These are phyloP conservation scores for Colletotrichum magnum DNA, from an alignment of 2,329 filamentous ascomycete species.

Conservation along the genomic window DNA sequence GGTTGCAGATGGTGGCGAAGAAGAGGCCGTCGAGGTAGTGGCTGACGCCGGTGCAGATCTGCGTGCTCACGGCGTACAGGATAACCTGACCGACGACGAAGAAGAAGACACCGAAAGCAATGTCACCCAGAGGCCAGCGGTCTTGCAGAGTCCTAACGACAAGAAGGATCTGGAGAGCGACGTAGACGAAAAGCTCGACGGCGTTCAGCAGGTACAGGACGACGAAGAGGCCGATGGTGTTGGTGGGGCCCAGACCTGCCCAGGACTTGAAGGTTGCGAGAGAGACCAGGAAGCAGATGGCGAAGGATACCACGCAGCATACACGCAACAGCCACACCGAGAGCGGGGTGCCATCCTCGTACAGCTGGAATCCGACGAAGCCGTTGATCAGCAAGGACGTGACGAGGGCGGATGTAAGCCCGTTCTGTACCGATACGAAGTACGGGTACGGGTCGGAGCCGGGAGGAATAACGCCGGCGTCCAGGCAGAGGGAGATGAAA, in stretches of 20 bases:
- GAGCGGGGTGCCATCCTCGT: slow-evolving; percentile 94
- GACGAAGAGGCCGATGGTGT: slow-evolving; percentile 90
- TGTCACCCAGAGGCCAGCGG: slow-evolving; percentile 94
- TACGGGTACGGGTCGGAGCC: slow-evolving; percentile 87
- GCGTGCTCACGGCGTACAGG: slow-evolving; percentile 88
- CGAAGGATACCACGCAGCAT: slow-evolving; percentile 84
- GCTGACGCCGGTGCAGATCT: slow-evolving; percentile 85
- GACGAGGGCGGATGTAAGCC: slow-evolving; percentile 86
- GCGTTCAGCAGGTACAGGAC: slow-evolving; percentile 94
- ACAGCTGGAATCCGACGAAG: slow-evolving; percentile 98
- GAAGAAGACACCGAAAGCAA: slow-evolving; percentile 90
- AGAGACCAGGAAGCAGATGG: slow-evolving; percentile 87
- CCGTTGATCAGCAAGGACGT: slow-evolving; percentile 95
- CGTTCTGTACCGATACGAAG: slow-evolving; percentile 90
- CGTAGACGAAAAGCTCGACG: slow-evolving; percentile 87
- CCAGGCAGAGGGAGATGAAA: slow-evolving; percentile 88
- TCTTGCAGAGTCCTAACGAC: slow-evolving; percentile 93
- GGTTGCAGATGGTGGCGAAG: slow-evolving; percentile 93
- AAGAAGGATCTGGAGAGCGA: slow-evolving; percentile 88
- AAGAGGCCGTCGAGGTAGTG: slow-evolving; percentile 97
- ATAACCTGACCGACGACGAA: slow-evolving; percentile 94
- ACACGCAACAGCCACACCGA: slow-evolving; percentile 93
- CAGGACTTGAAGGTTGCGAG: slow-evolving; percentile 94
- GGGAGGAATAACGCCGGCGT: slow-evolving; percentile 92
- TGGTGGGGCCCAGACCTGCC: slow-evolving; percentile 87